A percentile compares a stretch with the other conserved stretches of the same genome.
phyloP scores from a whole-genome alignment of 2,329 filamentous ascomycete species.

The Penicillium corylophilum region DNA sequence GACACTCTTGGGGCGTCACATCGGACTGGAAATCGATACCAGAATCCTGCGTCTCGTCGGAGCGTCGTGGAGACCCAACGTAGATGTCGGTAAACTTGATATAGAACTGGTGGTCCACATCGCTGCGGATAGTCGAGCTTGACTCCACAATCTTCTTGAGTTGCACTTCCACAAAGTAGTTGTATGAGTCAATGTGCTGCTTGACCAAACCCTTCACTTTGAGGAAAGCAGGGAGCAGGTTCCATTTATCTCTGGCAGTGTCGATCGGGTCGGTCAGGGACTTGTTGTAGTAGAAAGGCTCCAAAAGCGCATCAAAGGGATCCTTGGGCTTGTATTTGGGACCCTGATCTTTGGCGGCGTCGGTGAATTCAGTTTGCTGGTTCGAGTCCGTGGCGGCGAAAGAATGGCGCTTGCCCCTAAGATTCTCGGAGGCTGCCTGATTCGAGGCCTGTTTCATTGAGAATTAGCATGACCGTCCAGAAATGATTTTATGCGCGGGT shows the following conservation, averaged over 20 bases:
- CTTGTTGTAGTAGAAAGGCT: constrained; percentile 70
- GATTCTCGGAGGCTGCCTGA: constrained; percentile 21
- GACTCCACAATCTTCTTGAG: constrained; percentile 95
- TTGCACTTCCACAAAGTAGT: constrained; percentile 95
- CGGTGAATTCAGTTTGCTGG: constrained; percentile 14
- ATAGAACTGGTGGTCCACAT: constrained; percentile 90
- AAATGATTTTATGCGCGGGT: constrained; percentile 6
- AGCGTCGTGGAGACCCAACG: constrained; percentile 75
- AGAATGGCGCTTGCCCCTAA: constrained; percentile 30
- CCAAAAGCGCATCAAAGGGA: constrained; percentile 62
- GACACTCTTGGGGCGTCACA: constrained; percentile 92
- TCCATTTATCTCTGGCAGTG: constrained; percentile 85
- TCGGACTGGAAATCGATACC: constrained; percentile 47
- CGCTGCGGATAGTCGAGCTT: constrained; percentile 83
- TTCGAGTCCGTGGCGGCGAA: constrained; percentile 24
- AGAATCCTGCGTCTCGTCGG: constrained; percentile 66
- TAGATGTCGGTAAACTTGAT: constrained; percentile 92
- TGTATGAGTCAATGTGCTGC: constrained; percentile 98
- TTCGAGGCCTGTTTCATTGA: constrained; percentile 12
- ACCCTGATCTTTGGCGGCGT: constrained; percentile 14
- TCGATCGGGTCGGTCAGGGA: constrained; percentile 67
- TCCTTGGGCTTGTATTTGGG: constrained; percentile 33
- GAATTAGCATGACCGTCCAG: constrained; percentile 11
- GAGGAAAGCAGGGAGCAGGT: constrained; percentile 92
- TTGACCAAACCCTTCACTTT: constrained; percentile 97